Conservation (phyloP, 2,329 filamentous ascomycete genomes). For the Apiospora hydei region DNA sequence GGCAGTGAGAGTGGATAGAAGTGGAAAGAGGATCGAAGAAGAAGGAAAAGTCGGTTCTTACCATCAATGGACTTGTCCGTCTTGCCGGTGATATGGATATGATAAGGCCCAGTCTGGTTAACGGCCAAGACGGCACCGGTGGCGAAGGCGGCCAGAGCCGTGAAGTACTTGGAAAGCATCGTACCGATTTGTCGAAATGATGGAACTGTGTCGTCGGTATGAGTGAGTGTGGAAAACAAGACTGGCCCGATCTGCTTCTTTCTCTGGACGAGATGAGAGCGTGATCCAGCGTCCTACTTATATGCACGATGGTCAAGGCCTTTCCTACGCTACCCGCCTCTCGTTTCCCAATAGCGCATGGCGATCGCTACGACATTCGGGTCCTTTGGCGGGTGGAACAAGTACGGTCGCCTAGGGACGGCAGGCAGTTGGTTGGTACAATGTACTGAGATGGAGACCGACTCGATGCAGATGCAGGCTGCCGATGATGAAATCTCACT, state of each 20-base stretch:
- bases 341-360: neutral
- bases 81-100: slow-evolving; percentile 35
- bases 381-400: neutral
- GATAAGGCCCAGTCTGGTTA: slow-evolving; percentile 35
- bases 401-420: neutral
- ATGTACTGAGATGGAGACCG: neutral
- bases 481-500: slow-evolving; percentile 11
- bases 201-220: neutral
- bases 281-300: neutral
- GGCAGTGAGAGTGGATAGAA: neutral
- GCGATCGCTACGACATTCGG: neutral
- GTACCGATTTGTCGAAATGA: neutral
- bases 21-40: neutral
- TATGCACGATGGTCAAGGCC: neutral
- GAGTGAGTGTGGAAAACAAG: neutral
- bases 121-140: slow-evolving; percentile 28
- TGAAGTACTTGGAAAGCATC: slow-evolving; percentile 1
- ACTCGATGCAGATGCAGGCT: neutral
- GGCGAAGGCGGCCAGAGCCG: slow-evolving; percentile 30
- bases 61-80: slow-evolving; percentile 34
- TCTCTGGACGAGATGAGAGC: neutral
- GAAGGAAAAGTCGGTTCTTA: slow-evolving; percentile 24
- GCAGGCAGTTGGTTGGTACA: neutral
- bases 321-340: neutral
- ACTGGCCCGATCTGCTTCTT: neutral